Evolutionary conservation across 768 basidiomycete genomes (phyloP).

Genomic region (Tricholoma furcatifolium): DNA sequence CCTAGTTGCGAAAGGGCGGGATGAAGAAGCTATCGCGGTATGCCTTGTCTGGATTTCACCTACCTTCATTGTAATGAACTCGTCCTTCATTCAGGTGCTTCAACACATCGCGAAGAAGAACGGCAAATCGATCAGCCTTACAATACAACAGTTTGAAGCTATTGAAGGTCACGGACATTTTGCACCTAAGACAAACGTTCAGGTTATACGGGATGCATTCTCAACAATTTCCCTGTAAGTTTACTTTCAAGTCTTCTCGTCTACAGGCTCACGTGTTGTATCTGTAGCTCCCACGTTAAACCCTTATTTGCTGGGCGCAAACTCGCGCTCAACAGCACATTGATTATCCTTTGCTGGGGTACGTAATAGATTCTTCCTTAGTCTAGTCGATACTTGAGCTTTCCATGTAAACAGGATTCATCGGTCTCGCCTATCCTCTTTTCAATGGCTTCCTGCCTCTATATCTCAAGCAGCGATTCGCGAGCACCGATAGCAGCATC

Average conservation of each 20-base stretch:
- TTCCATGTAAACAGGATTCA: slow-evolving; percentile 27
- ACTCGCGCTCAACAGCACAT: slow-evolving; percentile 42
- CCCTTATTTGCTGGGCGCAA: slow-evolving; percentile 47
- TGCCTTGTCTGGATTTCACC: slow-evolving; percentile 4
- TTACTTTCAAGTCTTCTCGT: neutral
- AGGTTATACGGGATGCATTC: slow-evolving; percentile 33
- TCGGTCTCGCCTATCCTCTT: slow-evolving; percentile 55
- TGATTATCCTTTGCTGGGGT: slow-evolving; percentile 56
- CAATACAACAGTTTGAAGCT: slow-evolving; percentile 39
- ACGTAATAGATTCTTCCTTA: slow-evolving; percentile 14
- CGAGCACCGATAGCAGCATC: slow-evolving; percentile 19
- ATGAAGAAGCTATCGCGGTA: slow-evolving; percentile 52
- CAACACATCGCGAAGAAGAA: slow-evolving; percentile 48
- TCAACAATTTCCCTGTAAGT: slow-evolving; percentile 39
- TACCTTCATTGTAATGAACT: neutral
- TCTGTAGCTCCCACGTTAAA: slow-evolving; percentile 42
- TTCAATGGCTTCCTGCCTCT: slow-evolving; percentile 52
- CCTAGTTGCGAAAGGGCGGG: slow-evolving; percentile 53
- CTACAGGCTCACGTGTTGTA: neutral
- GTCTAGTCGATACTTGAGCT: neutral
- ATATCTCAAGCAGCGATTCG: slow-evolving; percentile 38
- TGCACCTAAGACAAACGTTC: slow-evolving; percentile 22
- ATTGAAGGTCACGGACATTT: slow-evolving; percentile 20
- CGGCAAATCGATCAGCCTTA: slow-evolving; percentile 43
- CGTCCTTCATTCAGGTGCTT: slow-evolving; percentile 33